Base-by-base conservation (phyloP, 805 yeast genomes). In the Wickerhamomyces alni region DNA sequence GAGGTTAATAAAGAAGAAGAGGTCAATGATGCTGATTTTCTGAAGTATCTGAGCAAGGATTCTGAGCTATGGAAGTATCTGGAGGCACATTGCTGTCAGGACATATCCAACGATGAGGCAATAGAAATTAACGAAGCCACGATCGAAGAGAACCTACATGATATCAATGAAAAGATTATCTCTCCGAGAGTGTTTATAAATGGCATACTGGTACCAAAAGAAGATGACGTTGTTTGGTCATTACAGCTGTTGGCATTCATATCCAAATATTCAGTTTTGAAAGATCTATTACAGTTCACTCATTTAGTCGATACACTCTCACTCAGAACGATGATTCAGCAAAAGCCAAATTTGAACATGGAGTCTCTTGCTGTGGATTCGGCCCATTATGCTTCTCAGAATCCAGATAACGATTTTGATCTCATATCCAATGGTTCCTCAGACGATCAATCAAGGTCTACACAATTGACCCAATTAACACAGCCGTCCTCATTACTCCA, bases 141-240 rank as follows among this genome's bases (percentile, higher is more conserved):
- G 12, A 30, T 45, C 10, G 44, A 44, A 16, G 38, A 39, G 19
- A 46, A 42, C 25, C 35, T 49, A 21, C 48, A 49, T 22, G 51
- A 47, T 30, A 42, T 46, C 38, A 55, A 45, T 47, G 46, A 43
- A 46, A 55, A 44, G 1, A 58, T 65, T 8, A 49, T 63, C 8
- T 58, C 65, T 2, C 85, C 85, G 17, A 66, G 87, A 38, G 61
- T 62, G 18, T 80, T 80, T 51, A 60, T 67, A 35, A 63, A 82
- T 31, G 95, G 95, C 2, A 77, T 80, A 17, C 71, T 89, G n/a
- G 74, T 88, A 6, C 97, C 97, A 2, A 75, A 87, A 41, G 95
- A 86, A 46, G 97, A 91, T 57, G 99, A 91, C 56, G 86, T 91
- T 15, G 80, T 87, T 28, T 88, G 96, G 96, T 83, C 95, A 4